These are phyloP conservation scores for Metahyphopichia silvanorum DNA, from an alignment of 805 yeast genomes.

Conservation along the genomic window DNA sequence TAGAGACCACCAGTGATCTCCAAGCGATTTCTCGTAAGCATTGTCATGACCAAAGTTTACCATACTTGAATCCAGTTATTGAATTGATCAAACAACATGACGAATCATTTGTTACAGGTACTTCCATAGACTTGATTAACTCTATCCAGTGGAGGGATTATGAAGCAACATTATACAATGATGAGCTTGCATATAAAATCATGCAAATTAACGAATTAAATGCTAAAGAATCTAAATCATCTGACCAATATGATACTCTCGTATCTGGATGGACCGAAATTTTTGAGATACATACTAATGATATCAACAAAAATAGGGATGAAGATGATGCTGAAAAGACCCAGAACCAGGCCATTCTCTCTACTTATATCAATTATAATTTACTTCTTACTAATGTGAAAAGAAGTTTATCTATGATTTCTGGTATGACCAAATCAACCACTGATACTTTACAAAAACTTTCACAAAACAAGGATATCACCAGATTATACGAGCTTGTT, in stretches of 20 bases:
- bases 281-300: conserved; percentile 54
- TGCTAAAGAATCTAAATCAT: conserved; percentile 25
- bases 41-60: conserved; percentile 26
- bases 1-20: conserved; percentile 40
- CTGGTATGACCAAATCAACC: conserved; percentile 20
- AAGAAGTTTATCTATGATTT: conserved; percentile 61
- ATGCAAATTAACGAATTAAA: conserved; percentile 29
- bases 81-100: conserved; percentile 38
- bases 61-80: conserved; percentile 39
- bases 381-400: conserved; percentile 61
- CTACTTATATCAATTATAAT: conserved; percentile 73
- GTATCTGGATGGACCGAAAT: conserved; percentile 70
- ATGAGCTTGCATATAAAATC: conserved; percentile 65
- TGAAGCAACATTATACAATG: conserved; percentile 62
- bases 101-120: conserved; percentile 29
- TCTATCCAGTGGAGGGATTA: conserved; percentile 50
- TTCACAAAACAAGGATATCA: conserved; percentile 36
- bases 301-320: conserved; percentile 47
- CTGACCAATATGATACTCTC: conserved; percentile 53
- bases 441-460: conserved; percentile 21
- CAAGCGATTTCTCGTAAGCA: conserved; percentile 46
- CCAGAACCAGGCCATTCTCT: conserved; percentile 70
- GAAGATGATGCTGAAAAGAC: conserved; percentile 54
- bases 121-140: conserved; percentile 23
- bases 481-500: conserved; percentile 51